Percentiles rank a stretch among this genome's conserved stretches.
phyloP scores from a whole-genome alignment of 177 flowering plant genomes.

The Telopea speciosissima region DNA sequence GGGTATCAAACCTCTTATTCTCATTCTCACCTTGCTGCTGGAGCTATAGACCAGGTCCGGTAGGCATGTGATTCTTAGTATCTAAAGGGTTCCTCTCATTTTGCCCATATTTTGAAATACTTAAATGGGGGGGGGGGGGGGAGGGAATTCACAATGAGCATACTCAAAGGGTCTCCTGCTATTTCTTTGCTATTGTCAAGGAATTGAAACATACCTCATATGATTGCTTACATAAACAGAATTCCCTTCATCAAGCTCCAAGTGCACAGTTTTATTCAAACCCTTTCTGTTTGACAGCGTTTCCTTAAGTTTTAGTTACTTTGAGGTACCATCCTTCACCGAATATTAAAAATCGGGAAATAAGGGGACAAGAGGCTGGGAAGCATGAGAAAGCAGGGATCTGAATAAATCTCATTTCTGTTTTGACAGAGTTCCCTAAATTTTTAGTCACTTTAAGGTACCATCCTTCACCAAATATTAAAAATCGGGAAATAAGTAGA shows the following conservation, averaged over 20 bases:
- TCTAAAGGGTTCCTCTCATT: not conserved
- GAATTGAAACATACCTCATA: not conserved
- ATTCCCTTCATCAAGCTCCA: not conserved
- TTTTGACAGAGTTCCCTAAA: too few relatives aligned
- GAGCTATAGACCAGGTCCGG: not conserved
- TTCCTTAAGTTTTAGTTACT: not conserved
- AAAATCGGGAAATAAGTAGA: not conserved
- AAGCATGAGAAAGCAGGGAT: not conserved
- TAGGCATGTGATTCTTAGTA: not conserved
- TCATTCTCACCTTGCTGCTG: not conserved
- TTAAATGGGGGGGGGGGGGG: not conserved
- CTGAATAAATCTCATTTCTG: too few relatives aligned
- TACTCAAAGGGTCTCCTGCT: not conserved
- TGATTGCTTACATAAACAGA: not conserved
- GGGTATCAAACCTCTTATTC: not conserved
- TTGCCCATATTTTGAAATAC: not conserved
- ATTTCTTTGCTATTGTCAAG: not conserved
- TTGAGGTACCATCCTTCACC: not conserved
- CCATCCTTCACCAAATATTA: not conserved
- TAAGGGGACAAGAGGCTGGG: not conserved
- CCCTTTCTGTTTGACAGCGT: not conserved
- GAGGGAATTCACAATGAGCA: not conserved
- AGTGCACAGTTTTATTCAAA: not conserved
- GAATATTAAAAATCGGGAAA: not conserved
- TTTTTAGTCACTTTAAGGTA: not conserved